Evolutionary conservation across 2,329 filamentous ascomycete species (phyloP), one percentile per base, ranked within the genome.

Genomic region (Aureobasidium sp.): DNA sequence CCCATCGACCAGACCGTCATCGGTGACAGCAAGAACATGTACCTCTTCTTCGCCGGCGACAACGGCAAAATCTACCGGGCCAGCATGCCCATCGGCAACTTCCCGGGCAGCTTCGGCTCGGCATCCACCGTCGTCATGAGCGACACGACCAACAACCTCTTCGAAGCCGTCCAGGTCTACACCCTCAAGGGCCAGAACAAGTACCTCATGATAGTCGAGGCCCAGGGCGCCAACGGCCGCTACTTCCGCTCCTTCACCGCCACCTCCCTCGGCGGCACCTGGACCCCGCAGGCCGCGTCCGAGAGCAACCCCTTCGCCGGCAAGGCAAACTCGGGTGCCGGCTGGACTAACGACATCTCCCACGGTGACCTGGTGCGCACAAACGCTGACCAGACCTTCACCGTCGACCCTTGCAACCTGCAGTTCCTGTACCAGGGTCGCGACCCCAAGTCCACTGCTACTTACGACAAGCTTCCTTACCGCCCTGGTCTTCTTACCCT

Each of bases 131-230:
- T 86, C 61, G 66, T 86, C 62, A 66, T 85, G 66, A 79, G 72
- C 67, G 84, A 84, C 69, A 73, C 76, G 1, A 74, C 60, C 15
- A 76, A 81, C 68, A 82, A 84, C 67, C 75, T 87, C 1, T 87
- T 87, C 69, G 85, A 88, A 67, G 84, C 84, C 0, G 83, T 86
- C 0, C 80, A 87, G 66, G 84, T 88, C 46, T 88, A 87, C 73
- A 84, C 78, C 1, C 66, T 87, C 61, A 47, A 77, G 33, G 81
- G 80, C 29, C 74, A 79, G 65, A 75, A 75, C 64, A 72, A 79
- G 64, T 87, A 87, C 71, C 79, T 87, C 60, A 86, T 87, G 82
- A 79, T 87, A n/a, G 83, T 87, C 35, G 85, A 88, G 70, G 76
- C 82, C 0, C 80, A 82, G 45, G 84, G 84, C 0, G 38, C 70